Base-by-base conservation (phyloP, 345 rosid genomes). In the Luvunga scandens region DNA sequence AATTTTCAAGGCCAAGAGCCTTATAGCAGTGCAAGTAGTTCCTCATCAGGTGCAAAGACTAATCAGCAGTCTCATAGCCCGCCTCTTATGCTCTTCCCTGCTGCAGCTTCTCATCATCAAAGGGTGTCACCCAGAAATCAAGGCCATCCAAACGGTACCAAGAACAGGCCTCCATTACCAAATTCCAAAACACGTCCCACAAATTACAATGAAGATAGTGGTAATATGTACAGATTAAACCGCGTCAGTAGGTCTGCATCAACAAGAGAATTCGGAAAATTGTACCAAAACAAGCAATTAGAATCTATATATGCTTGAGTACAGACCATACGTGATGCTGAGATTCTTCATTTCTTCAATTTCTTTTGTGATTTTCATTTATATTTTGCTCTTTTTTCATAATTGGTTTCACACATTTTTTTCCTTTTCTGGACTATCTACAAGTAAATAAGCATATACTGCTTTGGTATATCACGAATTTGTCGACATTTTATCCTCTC, bases 211-310 rank as follows among this genome's bases (percentile, higher is more conserved):
- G 78, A 75, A 60, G 78, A 69, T 10, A 77, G 77, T 38, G 71
- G 65, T 64, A 74, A 77, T 39, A 5, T 69, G 80, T 81, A 82
- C 85, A 87, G 82, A 57, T 77, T 83, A 45, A 82, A 73, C 78
- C 85, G 82, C 73, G 79, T 87, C 34, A 34, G 75, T 39, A 83
- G 89, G 82, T 88, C 93, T 75, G 84, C 84, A 60, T 86, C 92
- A 10, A 79, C 89, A 0, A 87, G 93, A 81, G 95, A 91, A 63
- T 84, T 81, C 80, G 70, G 88, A 38, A 87, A 79, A 56, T 14
- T 27, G 72, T 75, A 77, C 64, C 86, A 78, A 68, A 80, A 78
- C 79, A 84, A 85, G 66, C 86, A 80, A 42, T 25, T 82, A 14
- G 82, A 79, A 65, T 57, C 76, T 66, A 55, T 85, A 73, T 57